Base-by-base conservation (phyloP, 169 alveolate species). In the Cystoisospora suis region DNA sequence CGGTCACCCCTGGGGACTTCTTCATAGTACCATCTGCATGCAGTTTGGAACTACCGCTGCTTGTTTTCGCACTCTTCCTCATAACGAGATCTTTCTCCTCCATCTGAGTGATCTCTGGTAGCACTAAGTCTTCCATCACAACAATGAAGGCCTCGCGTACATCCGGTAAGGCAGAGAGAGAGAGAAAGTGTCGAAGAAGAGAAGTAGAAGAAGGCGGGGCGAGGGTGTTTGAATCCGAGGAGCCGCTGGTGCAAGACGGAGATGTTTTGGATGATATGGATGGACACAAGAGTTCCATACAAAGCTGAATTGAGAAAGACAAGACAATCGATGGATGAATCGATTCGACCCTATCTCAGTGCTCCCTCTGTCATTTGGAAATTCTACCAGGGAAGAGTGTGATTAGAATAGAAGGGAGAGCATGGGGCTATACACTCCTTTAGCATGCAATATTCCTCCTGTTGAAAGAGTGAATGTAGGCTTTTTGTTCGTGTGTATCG, bases 121-220 rank as follows among this genome's bases (percentile, higher is more conserved):
- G 77, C 38, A 65, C 45, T 1, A 65, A 36, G 44, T 65, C 77
- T 17, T 72, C 56, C 1, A 72, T n/a, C 15, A 72, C 53, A 29
- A 40, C n/a, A 12, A 72, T 46, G 20, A 72, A 72, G 1, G 83
- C 83, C 56, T 72, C 83, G 58, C 83, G 83, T 0, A 72, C 53
- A 20, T 72, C 83, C 32, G 83, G 83, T 0, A 72, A 53, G 15
- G 47, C 53, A 4, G 58, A 72, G 23, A 72, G 58, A 1, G 83
- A 72, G 58, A 72, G 32, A 36, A 72, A 72, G 1, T 46, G 56
- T 6, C 23, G 53, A n/a, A 72, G 83, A 27, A 53, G 83, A 7
- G 83, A 72, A 2, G 83, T 1, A n/a, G 83, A 3, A n/a, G 58
- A 38, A 2, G 83, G 5, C 40, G 80, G 56, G 38, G 58, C 83